Evolutionary conservation across 192 early-diverging fungal species (phyloP), one percentile per base, ranked within the genome.

Genomic region (Kappamyces sp.): DNA sequence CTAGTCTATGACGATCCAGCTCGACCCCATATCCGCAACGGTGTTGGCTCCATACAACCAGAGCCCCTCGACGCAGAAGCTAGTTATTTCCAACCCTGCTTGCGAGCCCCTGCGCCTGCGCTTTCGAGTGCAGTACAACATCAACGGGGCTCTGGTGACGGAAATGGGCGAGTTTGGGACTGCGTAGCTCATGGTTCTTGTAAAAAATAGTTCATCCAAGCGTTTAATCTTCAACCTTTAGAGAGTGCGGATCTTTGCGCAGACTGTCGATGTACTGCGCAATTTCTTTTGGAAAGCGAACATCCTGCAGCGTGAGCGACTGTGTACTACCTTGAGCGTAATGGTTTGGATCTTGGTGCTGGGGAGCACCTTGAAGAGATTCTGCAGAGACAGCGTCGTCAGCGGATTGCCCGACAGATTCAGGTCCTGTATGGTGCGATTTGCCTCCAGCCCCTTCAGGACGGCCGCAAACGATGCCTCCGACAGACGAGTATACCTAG

Each of bases 81-180:
- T 76, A 66, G 53, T 38, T 0, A 68, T 81, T 33, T 29, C 47
- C 31, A 78, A 81, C 60, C 67, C 70, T 4, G 30, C 62, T 1
- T 39, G 74, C 72, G 71, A 75, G 43, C 51, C 66, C 1, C 39
- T 81, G 14, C 68, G 74, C 22, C 8, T 81, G 30, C 47, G 72
- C 49, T 81, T 72, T 49, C 69, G 66, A 33, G 50, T 81, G 4
- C 60, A 60, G 43, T 81, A 81, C 53, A 59, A 61, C 8, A 59
- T 81, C 32, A 81, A 81, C 60, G 79, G 79, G n/a, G 79, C 79
- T 9, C n/a, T 65, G 29, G 79, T 81, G 2, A 72, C 72, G 36
- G 79, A 81, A 47, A 9, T 46, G 5, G 79, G 79, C 4, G 79
- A 81, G 30, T 70, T 63, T 42, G 42, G 30, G 11, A 49, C 11